Evolutionary conservation across 2,329 filamentous ascomycete genomes (phyloP).

Genomic region (Curvularia verruculosa): DNA sequence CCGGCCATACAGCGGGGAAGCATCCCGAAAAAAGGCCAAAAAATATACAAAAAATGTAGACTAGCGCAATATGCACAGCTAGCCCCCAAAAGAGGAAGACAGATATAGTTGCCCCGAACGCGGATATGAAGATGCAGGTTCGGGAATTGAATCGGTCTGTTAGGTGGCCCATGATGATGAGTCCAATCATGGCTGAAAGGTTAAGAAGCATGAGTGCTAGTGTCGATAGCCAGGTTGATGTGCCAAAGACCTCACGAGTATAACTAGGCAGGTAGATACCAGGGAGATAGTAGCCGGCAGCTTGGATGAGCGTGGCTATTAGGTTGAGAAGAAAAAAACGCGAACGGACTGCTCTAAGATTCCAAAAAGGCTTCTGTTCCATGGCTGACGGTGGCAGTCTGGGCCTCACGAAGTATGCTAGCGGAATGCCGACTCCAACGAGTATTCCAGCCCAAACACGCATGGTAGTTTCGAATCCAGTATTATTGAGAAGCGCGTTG

Average conservation of each 20-base stretch:
- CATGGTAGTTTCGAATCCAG: conserved; percentile 50
- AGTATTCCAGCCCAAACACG: conserved; percentile 42
- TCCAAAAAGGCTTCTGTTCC: not conserved
- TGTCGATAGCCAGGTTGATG: conserved; percentile 26
- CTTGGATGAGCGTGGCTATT: conserved; percentile 44
- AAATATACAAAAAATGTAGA: conserved; percentile 40
- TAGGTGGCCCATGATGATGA: conserved; percentile 43
- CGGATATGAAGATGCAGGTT: conserved; percentile 39
- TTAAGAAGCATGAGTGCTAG: conserved; percentile 46
- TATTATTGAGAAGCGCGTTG: conserved; percentile 47
- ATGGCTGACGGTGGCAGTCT: not conserved
- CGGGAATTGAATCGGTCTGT: conserved; percentile 52
- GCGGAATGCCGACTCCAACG: not conserved
- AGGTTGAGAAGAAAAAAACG: conserved; percentile 20
- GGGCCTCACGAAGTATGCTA: conserved; percentile 1
- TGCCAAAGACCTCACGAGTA: conserved; percentile 36
- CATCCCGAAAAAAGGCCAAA: conserved; percentile 47
- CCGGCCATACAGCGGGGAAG: conserved; percentile 35
- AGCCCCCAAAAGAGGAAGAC: conserved; percentile 55
- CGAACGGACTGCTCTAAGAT: not conserved
- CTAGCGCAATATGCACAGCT: conserved; percentile 40
- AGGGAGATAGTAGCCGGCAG: conserved; percentile 49
- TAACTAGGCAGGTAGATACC: conserved; percentile 49
- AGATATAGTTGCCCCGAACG: not conserved
- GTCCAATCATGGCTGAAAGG: conserved; percentile 42